These are phyloP conservation scores for Aspergillus campestris DNA, from an alignment of 495 filamentous ascomycete species.

Conservation along the genomic window DNA sequence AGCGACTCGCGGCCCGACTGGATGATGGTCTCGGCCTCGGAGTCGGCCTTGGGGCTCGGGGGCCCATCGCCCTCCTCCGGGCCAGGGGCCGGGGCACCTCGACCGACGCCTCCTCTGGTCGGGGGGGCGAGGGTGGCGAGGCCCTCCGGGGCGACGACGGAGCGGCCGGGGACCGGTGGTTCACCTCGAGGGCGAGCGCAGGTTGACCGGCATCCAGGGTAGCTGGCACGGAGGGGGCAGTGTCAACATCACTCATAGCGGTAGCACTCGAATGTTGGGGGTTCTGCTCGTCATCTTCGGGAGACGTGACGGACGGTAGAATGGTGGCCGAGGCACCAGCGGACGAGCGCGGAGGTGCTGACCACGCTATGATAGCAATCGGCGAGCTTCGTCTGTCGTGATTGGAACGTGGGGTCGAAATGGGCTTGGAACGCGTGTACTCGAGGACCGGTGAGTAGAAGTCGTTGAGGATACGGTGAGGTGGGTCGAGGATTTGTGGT, in stretches of 20 bases:
- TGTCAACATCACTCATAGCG: conserved; percentile 46
- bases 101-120: conserved; percentile 13
- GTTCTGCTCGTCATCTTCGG: conserved; percentile 44
- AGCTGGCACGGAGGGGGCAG: conserved; percentile 36
- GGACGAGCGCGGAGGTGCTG: conserved; percentile 29
- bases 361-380: conserved; percentile 11
- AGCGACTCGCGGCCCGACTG: conserved; percentile 63
- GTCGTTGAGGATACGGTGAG: too few relatives aligned
- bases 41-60: conserved; percentile 47
- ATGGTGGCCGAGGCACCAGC: conserved; percentile 32
- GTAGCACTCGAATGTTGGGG: conserved; percentile 35
- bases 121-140: conserved; percentile 12
- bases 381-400: background rate
- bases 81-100: conserved; percentile 17
- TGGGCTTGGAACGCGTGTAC: too few relatives aligned
- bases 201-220: conserved; percentile 33
- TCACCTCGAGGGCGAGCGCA: conserved; percentile 29
- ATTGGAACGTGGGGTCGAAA: background rate
- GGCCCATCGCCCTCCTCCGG: conserved; percentile 27
- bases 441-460: too few relatives aligned
- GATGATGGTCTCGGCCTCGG: conserved; percentile 76
- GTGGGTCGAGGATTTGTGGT: too few relatives aligned
- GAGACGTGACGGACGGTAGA: conserved; percentile 31
- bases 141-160: conserved; percentile 19
- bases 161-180: conserved; percentile 18